Percentiles rank a stretch among this genome's conserved stretches.
phyloP scores from a whole-genome alignment of 2,329 filamentous ascomycete species.

The Xylariales sp. region DNA sequence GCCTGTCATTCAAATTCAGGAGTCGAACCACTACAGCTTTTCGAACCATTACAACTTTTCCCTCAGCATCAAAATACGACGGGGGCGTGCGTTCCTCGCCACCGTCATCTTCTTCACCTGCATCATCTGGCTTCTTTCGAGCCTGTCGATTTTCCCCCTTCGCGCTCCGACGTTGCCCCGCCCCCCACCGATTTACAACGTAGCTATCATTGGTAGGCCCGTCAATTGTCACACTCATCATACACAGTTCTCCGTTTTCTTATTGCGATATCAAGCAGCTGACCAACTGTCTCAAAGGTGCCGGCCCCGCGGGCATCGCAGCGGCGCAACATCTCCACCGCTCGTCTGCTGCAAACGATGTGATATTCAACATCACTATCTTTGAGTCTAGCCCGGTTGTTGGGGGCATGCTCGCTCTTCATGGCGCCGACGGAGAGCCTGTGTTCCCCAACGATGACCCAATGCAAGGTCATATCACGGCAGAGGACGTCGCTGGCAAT shows the following conservation, averaged over 20 bases:
- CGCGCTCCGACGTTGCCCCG: neutral
- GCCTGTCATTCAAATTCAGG: neutral
- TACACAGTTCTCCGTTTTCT: neutral
- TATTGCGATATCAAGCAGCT: neutral
- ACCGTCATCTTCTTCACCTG: neutral
- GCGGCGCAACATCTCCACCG: neutral
- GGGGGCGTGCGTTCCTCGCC: neutral
- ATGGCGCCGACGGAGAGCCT: constrained; percentile 29
- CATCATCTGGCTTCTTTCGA: neutral
- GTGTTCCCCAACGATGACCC: constrained; percentile 41
- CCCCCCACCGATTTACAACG: neutral
- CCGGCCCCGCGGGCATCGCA: constrained; percentile 6
- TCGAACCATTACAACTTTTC: neutral
- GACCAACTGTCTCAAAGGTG: neutral
- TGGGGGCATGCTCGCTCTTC: constrained; percentile 40
- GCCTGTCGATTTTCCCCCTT: neutral
- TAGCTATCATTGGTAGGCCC: constrained; percentile 8
- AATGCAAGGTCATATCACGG: constrained; percentile 36
- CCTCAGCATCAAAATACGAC: no score
- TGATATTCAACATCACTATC: constrained; percentile 39
- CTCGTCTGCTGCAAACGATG: neutral
- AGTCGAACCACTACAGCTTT: neutral
- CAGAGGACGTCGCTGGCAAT: constrained; percentile 42
- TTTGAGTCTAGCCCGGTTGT: constrained; percentile 39
- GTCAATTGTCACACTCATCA: neutral